Evolutionary conservation across 768 basidiomycete genomes (phyloP).

Genomic region (Mycena rebaudengoi): DNA sequence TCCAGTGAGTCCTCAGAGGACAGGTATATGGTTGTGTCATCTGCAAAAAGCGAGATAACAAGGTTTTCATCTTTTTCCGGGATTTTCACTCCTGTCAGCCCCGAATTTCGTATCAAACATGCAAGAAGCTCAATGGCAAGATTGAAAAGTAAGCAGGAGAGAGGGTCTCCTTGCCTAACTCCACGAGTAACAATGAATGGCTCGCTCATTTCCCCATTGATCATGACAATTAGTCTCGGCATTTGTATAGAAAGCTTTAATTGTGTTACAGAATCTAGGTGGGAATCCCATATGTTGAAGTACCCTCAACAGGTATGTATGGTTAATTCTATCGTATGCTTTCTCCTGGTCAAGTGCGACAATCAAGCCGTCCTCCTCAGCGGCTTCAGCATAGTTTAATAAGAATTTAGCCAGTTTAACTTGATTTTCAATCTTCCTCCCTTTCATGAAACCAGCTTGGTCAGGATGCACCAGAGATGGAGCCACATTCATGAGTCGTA

Average conservation of each 20-base stretch:
- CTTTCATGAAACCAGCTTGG: conserved; percentile 37
- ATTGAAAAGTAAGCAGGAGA: no score
- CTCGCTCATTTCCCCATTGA: background rate
- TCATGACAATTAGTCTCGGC: background rate
- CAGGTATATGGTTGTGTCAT: conserved; percentile 34
- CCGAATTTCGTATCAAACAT: conserved; percentile 28
- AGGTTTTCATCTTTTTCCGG: conserved; percentile 12
- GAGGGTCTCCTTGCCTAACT: no score
- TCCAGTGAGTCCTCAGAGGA: background rate
- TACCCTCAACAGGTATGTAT: background rate
- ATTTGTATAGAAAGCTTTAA: background rate
- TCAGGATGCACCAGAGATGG: conserved; percentile 25
- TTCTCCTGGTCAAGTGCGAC: no score
- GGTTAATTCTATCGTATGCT: no score
- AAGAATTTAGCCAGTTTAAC: conserved; percentile 25
- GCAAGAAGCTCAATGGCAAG: conserved; percentile 25
- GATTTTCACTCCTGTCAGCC: conserved; percentile 26
- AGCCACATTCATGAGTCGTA: conserved; percentile 5
- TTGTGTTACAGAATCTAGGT: background rate
- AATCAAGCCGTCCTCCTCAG: conserved; percentile 11
- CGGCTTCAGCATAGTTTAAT: conserved; percentile 9
- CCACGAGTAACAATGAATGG: background rate
- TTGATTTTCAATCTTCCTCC: conserved; percentile 29
- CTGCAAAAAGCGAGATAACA: conserved; percentile 31
- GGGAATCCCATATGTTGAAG: background rate